Percentiles rank a stretch among this genome's conserved stretches.
These are phyloP conservation scores for Magnolia changhungtana DNA, from an alignment of 164 flowering plant genomes.

Conservation along the genomic window DNA sequence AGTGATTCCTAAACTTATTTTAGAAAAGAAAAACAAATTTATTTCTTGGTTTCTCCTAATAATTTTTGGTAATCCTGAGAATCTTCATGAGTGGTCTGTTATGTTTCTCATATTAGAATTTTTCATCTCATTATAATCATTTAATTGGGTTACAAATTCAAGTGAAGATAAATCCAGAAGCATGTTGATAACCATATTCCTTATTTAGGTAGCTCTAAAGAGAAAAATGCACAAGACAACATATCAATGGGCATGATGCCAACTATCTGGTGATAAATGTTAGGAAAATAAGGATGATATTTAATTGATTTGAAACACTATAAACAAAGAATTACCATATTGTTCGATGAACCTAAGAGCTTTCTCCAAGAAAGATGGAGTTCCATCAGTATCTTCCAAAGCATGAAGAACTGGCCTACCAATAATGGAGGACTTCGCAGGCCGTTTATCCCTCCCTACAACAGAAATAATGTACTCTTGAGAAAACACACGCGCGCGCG, in stretches of 20 bases:
- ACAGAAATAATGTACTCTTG: not conserved
- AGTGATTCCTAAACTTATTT: too few relatives aligned
- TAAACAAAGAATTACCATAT: slow-evolving; percentile 41
- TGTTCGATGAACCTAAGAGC: slow-evolving; percentile 77
- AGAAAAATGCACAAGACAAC: not conserved
- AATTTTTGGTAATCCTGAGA: not conserved
- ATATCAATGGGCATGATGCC: not conserved
- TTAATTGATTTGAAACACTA: not conserved
- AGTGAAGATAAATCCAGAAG: not conserved
- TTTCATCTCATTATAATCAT: not conserved
- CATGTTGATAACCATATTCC: not conserved
- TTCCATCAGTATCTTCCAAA: slow-evolving; percentile 81
- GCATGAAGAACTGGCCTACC: slow-evolving; percentile 83
- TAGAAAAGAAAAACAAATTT: too few relatives aligned
- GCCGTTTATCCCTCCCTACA: slow-evolving; percentile 44
- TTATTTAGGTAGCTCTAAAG: not conserved
- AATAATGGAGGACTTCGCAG: slow-evolving; percentile 46
- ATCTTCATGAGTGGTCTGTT: not conserved
- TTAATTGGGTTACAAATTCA: not conserved
- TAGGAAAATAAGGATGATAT: not conserved
- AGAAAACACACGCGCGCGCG: not conserved
- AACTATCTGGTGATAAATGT: not conserved
- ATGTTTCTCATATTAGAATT: not conserved
- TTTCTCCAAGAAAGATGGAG: slow-evolving; percentile 87
- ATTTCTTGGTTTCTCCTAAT: too few relatives aligned